Evolutionary conservation across 768 basidiomycete genomes (phyloP).

Genomic region (Pulveroboletus ravenelii): DNA sequence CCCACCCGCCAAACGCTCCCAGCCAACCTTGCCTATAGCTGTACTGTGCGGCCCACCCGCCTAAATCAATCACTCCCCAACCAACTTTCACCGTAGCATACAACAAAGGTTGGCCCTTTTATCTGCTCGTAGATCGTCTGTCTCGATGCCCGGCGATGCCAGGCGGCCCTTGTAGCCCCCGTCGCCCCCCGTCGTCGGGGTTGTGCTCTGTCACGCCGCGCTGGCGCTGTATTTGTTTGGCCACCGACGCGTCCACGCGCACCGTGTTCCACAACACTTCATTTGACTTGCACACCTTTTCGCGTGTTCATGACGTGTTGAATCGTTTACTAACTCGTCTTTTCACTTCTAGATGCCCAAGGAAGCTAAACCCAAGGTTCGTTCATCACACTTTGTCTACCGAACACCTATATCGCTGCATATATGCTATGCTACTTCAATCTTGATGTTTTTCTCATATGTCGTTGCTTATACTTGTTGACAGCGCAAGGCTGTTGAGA

Average conservation of each 20-base stretch:
- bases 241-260: constrained; percentile 35
- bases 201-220: constrained; percentile 18
- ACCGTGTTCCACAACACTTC: constrained; percentile 26
- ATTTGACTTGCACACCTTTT: constrained; percentile 29
- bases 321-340: constrained; percentile 33
- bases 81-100: constrained; percentile 24
- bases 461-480: constrained; percentile 12
- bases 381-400: constrained; percentile 21
- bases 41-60: constrained; percentile 32
- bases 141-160: constrained; percentile 20
- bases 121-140: constrained; percentile 20
- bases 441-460: background rate
- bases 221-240: constrained; percentile 34
- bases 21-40: constrained; percentile 37
- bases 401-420: constrained; percentile 5
- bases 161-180: constrained; percentile 4
- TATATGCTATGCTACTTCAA: constrained; percentile 17
- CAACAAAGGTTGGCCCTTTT: constrained; percentile 28
- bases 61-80: constrained; percentile 29
- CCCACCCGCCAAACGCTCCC: constrained; percentile 36
- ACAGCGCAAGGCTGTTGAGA: constrained; percentile 74
- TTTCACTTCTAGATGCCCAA: constrained; percentile 66
- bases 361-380: constrained; percentile 67
- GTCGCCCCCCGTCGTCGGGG: constrained; percentile 22
- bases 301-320: constrained; percentile 36